Evolutionary conservation across 2,329 filamentous ascomycete genomes (phyloP), one percentile per base, ranked within the genome.

Genomic region (Fusarium fracticaudum): DNA sequence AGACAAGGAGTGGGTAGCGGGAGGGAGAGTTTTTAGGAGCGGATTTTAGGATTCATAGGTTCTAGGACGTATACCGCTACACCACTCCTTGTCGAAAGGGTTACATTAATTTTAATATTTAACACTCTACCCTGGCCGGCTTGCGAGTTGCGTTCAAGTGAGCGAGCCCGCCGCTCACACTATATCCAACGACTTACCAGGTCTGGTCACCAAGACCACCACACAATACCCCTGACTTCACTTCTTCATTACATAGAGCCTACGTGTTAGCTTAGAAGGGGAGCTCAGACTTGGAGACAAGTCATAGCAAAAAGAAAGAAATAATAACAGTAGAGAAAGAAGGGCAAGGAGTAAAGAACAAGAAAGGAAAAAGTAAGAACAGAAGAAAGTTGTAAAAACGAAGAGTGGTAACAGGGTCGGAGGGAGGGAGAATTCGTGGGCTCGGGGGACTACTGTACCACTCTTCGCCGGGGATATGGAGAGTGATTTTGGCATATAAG

Each of bases 21-120:
- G 40, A 37, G 64, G 54, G 15, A 69, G 43, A 22, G 35, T 60
- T 60, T 63, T 29, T 69, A 70, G 58, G 67, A 40, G 44, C 51
- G 58, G 50, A 37, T 63, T 51, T 61, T 57, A 41, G 24, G 29
- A 40, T 61, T 47, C 11, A 14, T 61, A 64, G 55, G 38, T 64
- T 61, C 24, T 51, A 64, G 62, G 55, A 50, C 14, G 24, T 26
- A 63, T 65, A 45, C 62, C 62, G 17, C 57, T 65, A 26, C 57
- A 65, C 62, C 62, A 63, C 57, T 65, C 57, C 47, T 51, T 26
- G 22, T 26, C 22, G 15, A 31, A 17, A 44, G 45, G 31, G n/a
- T 4, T 38, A 33, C 5, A n/a, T 7, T 26, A 9, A 44, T 43
- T 51, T n/a, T 64, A 20, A 43, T 33, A 61, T 38, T 38, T 45